phyloP scores from a whole-genome alignment of 1,284 basidiomycete genomes.

The Meira nashicola region DNA sequence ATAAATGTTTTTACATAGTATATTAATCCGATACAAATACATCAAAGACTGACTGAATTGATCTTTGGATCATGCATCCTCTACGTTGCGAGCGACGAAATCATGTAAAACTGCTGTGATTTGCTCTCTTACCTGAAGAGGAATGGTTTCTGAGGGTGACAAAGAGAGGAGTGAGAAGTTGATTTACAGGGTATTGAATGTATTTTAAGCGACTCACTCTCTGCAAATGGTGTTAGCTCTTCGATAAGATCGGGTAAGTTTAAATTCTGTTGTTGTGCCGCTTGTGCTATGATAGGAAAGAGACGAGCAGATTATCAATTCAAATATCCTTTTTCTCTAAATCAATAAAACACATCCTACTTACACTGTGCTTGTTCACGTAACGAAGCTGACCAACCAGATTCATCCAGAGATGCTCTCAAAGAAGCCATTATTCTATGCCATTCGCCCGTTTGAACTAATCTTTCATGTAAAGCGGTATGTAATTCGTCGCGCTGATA shows the following conservation, averaged over 20 bases:
- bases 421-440: slow-evolving; percentile 6
- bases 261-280: neutral
- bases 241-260: slow-evolving; percentile 4
- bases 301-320: neutral
- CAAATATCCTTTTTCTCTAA: neutral
- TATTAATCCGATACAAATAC: neutral
- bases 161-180: neutral
- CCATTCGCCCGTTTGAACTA: slow-evolving; percentile 11
- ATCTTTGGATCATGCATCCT: slow-evolving; percentile 1
- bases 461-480: slow-evolving; percentile 1
- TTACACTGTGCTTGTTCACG: slow-evolving; percentile 4
- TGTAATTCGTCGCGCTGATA: slow-evolving; percentile 6
- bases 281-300: slow-evolving; percentile 2
- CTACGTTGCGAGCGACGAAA: slow-evolving; percentile 11
- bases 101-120: slow-evolving; percentile 4
- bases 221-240: neutral
- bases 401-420: slow-evolving; percentile 2
- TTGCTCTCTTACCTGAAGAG: neutral
- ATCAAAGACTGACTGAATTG: neutral
- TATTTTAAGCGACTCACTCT: slow-evolving; percentile 1
- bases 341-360: neutral
- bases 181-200: neutral
- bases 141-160: slow-evolving; percentile 1
- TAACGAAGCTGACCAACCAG: slow-evolving; percentile 4
- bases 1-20: no score